These are phyloP conservation scores for Trypanosoma platydactyli DNA, from an alignment of 208 protist genomes.

Conservation along the genomic window DNA sequence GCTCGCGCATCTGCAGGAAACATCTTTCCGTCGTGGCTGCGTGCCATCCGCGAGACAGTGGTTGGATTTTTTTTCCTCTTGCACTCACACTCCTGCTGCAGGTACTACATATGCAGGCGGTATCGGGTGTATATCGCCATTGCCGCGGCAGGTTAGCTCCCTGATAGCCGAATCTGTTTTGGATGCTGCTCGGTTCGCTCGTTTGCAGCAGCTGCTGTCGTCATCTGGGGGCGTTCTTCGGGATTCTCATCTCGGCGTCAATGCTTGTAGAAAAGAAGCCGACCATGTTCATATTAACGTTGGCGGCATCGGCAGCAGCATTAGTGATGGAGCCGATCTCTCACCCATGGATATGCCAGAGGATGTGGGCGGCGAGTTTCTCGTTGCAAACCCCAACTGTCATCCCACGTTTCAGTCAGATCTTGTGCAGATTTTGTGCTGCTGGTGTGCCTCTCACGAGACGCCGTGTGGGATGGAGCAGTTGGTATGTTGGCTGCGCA, in stretches of 20 bases:
- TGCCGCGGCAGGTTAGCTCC: conserved; percentile 1
- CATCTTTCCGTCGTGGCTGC: conserved; percentile 14
- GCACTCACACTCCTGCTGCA: not conserved
- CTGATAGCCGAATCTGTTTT: conserved; percentile 15
- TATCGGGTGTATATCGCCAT: not conserved
- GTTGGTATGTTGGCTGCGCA: conserved; percentile 15
- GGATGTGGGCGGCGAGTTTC: conserved; percentile 13
- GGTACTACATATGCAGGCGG: no score
- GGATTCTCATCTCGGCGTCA: not conserved
- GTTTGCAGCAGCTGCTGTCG: conserved; percentile 15
- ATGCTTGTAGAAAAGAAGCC: not conserved
- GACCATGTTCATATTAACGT: no score
- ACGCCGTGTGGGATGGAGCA: conserved; percentile 1
- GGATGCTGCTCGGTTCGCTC: conserved; percentile 16
- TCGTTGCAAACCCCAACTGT: not conserved
- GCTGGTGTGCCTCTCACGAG: conserved; percentile 18
- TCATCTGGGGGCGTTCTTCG: conserved; percentile 3
- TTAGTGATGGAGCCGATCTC: not conserved
- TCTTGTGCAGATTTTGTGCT: conserved; percentile 4
- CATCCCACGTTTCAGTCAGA: not conserved
- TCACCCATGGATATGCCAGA: not conserved
- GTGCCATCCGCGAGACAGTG: conserved; percentile 8
- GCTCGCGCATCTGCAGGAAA: conserved; percentile 11
- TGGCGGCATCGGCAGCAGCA: not conserved
- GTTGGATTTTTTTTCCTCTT: conserved; percentile 20